These are phyloP conservation scores for Podospora tetraspora DNA, from an alignment of 495 filamentous ascomycete species.

Conservation along the genomic window DNA sequence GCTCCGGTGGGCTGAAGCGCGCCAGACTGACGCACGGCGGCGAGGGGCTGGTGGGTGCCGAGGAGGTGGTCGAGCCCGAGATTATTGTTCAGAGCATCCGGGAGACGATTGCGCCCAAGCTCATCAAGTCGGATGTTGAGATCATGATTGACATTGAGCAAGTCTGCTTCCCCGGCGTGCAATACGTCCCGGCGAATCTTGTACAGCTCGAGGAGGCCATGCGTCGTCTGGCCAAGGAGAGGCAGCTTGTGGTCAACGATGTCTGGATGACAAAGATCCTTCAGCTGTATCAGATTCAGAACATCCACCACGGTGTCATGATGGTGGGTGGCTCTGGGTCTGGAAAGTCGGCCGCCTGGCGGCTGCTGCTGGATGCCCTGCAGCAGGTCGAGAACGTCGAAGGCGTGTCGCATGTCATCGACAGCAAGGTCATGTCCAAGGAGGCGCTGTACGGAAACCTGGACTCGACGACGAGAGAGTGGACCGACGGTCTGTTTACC, in stretches of 20 bases:
- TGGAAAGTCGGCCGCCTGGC: conserved; percentile 94
- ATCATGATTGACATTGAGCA: conserved; percentile 80
- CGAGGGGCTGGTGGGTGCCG: conserved; percentile 52
- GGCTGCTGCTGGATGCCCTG: conserved; percentile 85
- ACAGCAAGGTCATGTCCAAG: conserved; percentile 99
- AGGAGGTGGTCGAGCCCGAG: conserved; percentile 83
- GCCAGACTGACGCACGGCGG: conserved; percentile 57
- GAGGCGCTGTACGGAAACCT: conserved; percentile 91
- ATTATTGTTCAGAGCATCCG: conserved; percentile 98
- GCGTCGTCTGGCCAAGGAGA: conserved; percentile 70
- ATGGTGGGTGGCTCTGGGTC: conserved; percentile 96
- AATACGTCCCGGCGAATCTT: conserved; percentile 85
- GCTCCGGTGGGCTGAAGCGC: conserved; percentile 92
- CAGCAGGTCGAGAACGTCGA: conserved; percentile 87
- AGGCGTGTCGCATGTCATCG: conserved; percentile 94
- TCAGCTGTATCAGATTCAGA: conserved; percentile 95
- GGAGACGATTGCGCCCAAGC: conserved; percentile 95
- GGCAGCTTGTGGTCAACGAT: conserved; percentile 80
- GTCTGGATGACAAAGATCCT: conserved; percentile 95
- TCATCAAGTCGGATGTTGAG: conserved; percentile 85
- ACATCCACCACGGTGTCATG: conserved; percentile 98
- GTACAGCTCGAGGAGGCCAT: conserved; percentile 75
- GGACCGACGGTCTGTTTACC: conserved; percentile 97
- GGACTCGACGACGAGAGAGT: conserved; percentile 94
- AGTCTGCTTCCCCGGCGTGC: conserved; percentile 84